phyloP scores from a whole-genome alignment of 805 yeast species.

The Torulaspora microellipsoides region DNA sequence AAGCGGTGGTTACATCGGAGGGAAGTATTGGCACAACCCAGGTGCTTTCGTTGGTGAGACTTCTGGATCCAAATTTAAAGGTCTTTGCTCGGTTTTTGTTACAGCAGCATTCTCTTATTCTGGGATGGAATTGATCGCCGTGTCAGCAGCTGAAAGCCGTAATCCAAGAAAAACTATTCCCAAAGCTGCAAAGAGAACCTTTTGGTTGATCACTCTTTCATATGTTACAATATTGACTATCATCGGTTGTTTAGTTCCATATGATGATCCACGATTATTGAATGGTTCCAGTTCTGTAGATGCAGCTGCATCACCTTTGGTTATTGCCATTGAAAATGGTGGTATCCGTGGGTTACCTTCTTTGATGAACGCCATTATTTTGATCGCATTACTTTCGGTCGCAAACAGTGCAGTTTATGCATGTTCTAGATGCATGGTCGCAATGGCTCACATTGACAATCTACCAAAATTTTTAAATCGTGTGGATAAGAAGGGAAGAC shows the following conservation, averaged over 20 bases:
- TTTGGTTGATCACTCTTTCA: conserved; percentile 74
- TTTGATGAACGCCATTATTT: conserved; percentile 64
- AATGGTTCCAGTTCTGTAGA: conserved; percentile 48
- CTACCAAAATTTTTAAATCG: conserved; percentile 60
- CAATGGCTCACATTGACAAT: conserved; percentile 61
- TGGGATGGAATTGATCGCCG: conserved; percentile 69
- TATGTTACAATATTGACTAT: conserved; percentile 56
- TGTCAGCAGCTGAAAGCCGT: conserved; percentile 72
- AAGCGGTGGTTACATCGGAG: conserved; percentile 45
- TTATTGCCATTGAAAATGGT: conserved; percentile 63
- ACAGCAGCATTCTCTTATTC: conserved; percentile 75
- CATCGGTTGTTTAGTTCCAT: conserved; percentile 67
- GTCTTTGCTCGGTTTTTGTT: conserved; percentile 67
- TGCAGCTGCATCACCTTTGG: conserved; percentile 69
- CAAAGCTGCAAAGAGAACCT: conserved; percentile 72
- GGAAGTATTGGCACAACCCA: conserved; percentile 48
- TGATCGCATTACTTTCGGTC: conserved; percentile 65
- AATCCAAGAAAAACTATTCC: conserved; percentile 68
- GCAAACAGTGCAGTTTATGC: conserved; percentile 71
- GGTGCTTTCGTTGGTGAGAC: conserved; percentile 43
- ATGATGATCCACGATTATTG: conserved; percentile 44
- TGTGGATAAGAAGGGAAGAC: conserved; percentile 76
- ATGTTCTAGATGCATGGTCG: conserved; percentile 62
- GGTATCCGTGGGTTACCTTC: conserved; percentile 65
- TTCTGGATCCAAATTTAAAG: conserved; percentile 46